Evolutionary conservation across 2,329 filamentous ascomycete genomes (phyloP), one percentile per base, ranked within the genome.

Genomic region (Pseudogymnoascus pannorum): DNA sequence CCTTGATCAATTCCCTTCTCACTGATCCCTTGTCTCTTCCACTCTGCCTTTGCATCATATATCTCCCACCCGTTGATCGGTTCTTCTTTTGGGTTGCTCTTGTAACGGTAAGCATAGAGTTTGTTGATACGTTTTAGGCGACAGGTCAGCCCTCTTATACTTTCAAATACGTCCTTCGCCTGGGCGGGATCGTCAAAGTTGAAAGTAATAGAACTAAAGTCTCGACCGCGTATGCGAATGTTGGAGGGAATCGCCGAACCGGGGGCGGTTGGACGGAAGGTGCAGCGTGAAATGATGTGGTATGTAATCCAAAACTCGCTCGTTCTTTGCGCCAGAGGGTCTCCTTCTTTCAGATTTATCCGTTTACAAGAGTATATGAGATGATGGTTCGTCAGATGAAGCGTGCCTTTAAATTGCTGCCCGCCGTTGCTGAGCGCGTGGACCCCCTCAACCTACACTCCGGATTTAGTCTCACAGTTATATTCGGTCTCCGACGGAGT

Each of bases 151-250:
- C 80, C 77, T 64, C 88, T 89, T 66, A 99, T 90, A 64, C 86
- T 92, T 62, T 97, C 92, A 73, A 92, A 99, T 1, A 89, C 89
- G 66, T 96, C 90, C 62, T 89, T 85, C 7, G 91, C 93, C 66
- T 86, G 80, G 60, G 81, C 81, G 69, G 92, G 88, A 61, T 88
- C 85, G 18, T 78, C 72, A 72, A 99, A 96, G 75, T 92, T 92
- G 76, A 99, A 92, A 64, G 90, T 92, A 64, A 96, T 86, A 74
- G 92, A 96, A 57, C 86, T 93, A 73, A 99, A 97, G 78, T 99
- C 94, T 62, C 93, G 89, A 72, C 92, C 92, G 60, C 92, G 87
- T 64, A 99, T 78, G 59, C 93, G 88, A 71, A 99, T 91, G 2
- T 90, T 89, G 5, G 92, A 91, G 31, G 86, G 82, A 64, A 91